Evolutionary conservation across 495 filamentous ascomycete species (phyloP).

Genomic region (Tuber microsphaerosporum): DNA sequence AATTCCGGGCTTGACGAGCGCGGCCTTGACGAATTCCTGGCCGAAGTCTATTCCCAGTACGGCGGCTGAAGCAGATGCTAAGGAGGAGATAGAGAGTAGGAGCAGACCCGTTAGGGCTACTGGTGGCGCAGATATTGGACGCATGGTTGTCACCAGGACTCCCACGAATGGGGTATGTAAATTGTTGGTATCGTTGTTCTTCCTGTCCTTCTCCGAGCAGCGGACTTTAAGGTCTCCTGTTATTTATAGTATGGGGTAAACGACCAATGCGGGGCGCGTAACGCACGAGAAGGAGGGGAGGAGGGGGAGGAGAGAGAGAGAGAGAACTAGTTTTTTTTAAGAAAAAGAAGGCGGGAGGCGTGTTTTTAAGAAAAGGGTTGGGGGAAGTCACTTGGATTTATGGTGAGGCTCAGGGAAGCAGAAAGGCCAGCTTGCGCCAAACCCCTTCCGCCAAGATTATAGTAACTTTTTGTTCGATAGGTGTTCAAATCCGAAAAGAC

Average conservation of each 20-base stretch:
- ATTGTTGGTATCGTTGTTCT: conserved; percentile 8
- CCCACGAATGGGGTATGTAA: conserved; percentile 20
- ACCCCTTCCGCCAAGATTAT: conserved; percentile 14
- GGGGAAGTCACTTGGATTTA: conserved; percentile 26
- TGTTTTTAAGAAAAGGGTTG: conserved; percentile 7
- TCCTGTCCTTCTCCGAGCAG: neutral
- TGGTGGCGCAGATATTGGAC: conserved; percentile 31
- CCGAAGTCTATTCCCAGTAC: conserved; percentile 92
- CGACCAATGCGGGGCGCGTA: neutral
- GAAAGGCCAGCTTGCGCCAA: conserved; percentile 40
- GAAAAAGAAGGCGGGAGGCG: conserved; percentile 8
- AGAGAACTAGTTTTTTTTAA: neutral
- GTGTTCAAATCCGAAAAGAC: neutral
- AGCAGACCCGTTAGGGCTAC: conserved; percentile 43
- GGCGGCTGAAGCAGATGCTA: conserved; percentile 57
- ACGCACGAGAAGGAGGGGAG: neutral
- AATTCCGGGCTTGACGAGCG: conserved; percentile 93
- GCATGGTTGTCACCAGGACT: conserved; percentile 29
- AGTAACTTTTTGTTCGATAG: neutral
- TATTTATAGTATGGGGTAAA: neutral
- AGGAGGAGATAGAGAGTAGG: conserved; percentile 53
- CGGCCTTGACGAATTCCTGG: conserved; percentile 94
- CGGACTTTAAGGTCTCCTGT: neutral
- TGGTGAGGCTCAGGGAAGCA: conserved; percentile 34
- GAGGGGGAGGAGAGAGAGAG: neutral